A percentile compares a stretch with the other conserved stretches of the same genome.
These are phyloP conservation scores for Paragyromitra xinjiangensis DNA, from an alignment of 495 filamentous ascomycete species.

Conservation along the genomic window DNA sequence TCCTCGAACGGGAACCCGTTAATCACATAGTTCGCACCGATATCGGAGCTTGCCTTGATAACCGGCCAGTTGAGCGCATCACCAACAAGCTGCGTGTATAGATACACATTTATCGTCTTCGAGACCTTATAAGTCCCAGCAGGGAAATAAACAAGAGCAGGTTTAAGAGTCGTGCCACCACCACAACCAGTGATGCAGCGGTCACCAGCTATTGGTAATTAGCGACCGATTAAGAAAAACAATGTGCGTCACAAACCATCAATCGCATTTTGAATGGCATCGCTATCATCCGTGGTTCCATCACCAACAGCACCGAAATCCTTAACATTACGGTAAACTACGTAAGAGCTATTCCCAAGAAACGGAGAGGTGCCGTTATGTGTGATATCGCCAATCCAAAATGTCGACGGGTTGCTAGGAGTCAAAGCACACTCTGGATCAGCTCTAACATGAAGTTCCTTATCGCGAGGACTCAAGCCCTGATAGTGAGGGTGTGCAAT, in stretches of 20 bases:
- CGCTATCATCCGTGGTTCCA: conserved; percentile 71
- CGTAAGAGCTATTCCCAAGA: not conserved
- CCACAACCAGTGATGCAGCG: not conserved
- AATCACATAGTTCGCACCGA: conserved; percentile 1
- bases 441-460: not conserved
- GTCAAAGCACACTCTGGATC: not conserved
- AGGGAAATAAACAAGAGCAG: conserved; percentile 5
- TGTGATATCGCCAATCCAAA: conserved; percentile 8
- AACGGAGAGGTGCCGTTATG: conserved; percentile 12
- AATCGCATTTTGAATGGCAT: conserved; percentile 69
- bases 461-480: not conserved
- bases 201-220: not conserved
- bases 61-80: conserved; percentile 13
- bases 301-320: conserved; percentile 79
- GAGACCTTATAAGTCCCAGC: conserved; percentile 14
- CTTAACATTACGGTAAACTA: conserved; percentile 64
- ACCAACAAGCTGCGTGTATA: conserved; percentile 13
- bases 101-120: conserved; percentile 10
- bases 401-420: not conserved
- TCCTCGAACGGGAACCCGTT: not conserved
- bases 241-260: conserved; percentile 43
- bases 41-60: conserved; percentile 4
- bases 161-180: conserved; percentile 2
- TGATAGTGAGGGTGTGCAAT: not conserved
- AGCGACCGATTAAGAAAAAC: not conserved